These are phyloP conservation scores for Sonneratia alba DNA, from an alignment of 345 rosid species.

Conservation along the genomic window DNA sequence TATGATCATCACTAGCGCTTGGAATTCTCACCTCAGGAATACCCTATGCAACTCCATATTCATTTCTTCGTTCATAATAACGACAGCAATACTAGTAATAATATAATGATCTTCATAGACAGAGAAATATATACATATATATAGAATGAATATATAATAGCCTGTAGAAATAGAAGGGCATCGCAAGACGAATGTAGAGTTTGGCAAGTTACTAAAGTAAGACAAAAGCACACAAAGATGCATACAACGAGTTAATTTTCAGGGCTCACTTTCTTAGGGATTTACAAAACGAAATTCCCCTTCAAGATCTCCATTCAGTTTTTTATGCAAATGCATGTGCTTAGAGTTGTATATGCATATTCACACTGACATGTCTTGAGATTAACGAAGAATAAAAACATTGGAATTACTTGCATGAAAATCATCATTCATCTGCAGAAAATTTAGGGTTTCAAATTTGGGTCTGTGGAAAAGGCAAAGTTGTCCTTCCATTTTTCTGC, in stretches of 20 bases:
- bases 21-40: no score
- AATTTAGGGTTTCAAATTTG: conserved; percentile 23
- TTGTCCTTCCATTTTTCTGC: conserved; percentile 12
- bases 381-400: conserved; percentile 12
- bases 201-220: conserved; percentile 85
- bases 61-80: neutral
- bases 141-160: neutral
- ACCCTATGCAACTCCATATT: neutral
- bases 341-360: neutral
- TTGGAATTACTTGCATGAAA: conserved; percentile 36
- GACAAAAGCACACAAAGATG: conserved; percentile 26
- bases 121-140: no score
- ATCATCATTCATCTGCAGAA: conserved; percentile 46
- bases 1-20: neutral
- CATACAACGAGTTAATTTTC: no score
- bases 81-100: neutral
- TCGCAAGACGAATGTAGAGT: conserved; percentile 47
- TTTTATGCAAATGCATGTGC: neutral
- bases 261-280: conserved; percentile 20
- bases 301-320: neutral
- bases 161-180: conserved; percentile 16
- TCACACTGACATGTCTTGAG: conserved; percentile 27
- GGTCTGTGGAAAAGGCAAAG: conserved; percentile 20
- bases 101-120: neutral
- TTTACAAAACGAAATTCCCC: conserved; percentile 20